Percentiles rank a stretch among this genome's conserved stretches.
These are phyloP conservation scores for Fulvia fulva DNA, from an alignment of 2,329 filamentous ascomycete genomes.

Conservation along the genomic window DNA sequence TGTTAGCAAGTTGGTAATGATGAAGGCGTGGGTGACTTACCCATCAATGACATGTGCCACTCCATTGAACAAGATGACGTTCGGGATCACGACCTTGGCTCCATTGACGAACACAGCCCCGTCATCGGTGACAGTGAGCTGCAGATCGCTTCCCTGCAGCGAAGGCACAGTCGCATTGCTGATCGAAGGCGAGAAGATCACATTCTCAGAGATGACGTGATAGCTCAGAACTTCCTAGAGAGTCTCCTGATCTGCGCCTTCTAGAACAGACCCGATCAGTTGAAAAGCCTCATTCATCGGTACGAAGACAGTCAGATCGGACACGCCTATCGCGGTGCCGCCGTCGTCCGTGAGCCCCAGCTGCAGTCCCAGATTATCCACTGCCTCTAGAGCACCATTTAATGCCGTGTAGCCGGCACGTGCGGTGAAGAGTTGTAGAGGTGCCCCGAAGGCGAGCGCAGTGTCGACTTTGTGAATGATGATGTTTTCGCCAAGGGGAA, in stretches of 20 bases:
- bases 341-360: slow-evolving; percentile 1
- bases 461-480: slow-evolving; percentile 6
- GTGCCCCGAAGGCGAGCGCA: slow-evolving; percentile 3
- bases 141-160: neutral
- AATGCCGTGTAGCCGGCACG: neutral
- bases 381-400: slow-evolving; percentile 3
- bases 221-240: slow-evolving; percentile 2
- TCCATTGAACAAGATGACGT: slow-evolving; percentile 11
- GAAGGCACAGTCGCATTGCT: slow-evolving; percentile 2
- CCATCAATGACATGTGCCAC: slow-evolving; percentile 13
- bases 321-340: neutral
- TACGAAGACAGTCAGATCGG: slow-evolving; percentile 3
- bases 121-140: slow-evolving; percentile 1
- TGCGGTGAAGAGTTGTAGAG: slow-evolving; percentile 3
- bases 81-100: slow-evolving; percentile 5
- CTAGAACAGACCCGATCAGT: slow-evolving; percentile 1
- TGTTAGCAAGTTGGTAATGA: too few species aligned
- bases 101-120: slow-evolving; percentile 5
- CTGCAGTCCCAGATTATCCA: neutral
- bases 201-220: slow-evolving; percentile 3
- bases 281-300: slow-evolving; percentile 1
- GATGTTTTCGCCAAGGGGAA: slow-evolving; percentile 5
- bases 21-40: slow-evolving; percentile 1
- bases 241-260: neutral
- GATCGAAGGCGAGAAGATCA: slow-evolving; percentile 5